Evolutionary conservation across 2,329 filamentous ascomycete species (phyloP).

Genomic region (Trichoderma cornu-damae): DNA sequence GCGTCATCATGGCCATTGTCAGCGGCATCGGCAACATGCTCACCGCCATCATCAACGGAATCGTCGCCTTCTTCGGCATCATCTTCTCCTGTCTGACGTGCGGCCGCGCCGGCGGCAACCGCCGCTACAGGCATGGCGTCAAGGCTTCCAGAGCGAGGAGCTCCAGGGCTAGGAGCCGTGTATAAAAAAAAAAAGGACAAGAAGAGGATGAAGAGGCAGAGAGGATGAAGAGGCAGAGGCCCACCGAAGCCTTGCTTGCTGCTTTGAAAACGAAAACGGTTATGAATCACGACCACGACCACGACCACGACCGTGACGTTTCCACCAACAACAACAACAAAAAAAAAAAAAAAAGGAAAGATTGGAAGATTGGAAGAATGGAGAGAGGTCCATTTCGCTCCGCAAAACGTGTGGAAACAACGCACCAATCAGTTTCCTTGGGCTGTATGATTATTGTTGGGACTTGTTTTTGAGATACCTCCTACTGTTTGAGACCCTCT

Average conservation of each 20-base stretch:
- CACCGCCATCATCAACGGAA: slow-evolving; percentile 60
- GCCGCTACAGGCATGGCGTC: neutral
- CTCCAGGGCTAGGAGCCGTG: neutral
- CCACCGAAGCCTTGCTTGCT: neutral
- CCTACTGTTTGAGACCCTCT: neutral
- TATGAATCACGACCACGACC: slow-evolving; percentile 6
- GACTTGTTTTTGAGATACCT: slow-evolving; percentile 13
- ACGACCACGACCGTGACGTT: too few species aligned
- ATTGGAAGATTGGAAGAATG: neutral
- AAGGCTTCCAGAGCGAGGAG: neutral
- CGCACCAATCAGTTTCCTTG: slow-evolving; percentile 4
- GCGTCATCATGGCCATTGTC: slow-evolving; percentile 62
- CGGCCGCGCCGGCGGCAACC: slow-evolving; percentile 35
- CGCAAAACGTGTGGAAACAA: neutral
- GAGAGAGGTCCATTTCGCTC: neutral
- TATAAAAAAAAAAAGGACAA: neutral
- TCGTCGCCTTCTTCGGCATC: slow-evolving; percentile 60
- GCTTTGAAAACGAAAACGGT: too few species aligned
- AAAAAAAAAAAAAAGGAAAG: neutral
- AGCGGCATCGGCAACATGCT: slow-evolving; percentile 61
- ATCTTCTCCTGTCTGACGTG: slow-evolving; percentile 62
- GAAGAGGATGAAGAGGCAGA: neutral
- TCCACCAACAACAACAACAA: too few species aligned
- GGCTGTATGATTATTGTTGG: slow-evolving; percentile 18
- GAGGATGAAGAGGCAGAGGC: neutral